Evolutionary conservation across 2,329 filamentous ascomycete genomes (phyloP), one percentile per base, ranked within the genome.

Genomic region (Pyricularia grisea): DNA sequence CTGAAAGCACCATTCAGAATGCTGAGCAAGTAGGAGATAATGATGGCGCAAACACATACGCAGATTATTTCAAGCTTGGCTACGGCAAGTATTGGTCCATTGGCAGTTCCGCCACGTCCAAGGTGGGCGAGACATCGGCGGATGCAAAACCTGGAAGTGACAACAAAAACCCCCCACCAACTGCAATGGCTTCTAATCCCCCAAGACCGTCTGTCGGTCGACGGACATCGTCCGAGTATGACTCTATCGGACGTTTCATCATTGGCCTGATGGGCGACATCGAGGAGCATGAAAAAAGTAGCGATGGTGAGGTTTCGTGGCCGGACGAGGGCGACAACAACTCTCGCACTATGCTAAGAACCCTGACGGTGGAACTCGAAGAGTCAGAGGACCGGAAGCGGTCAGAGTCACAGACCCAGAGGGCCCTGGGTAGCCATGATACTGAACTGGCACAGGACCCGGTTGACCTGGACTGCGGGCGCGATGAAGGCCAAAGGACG

Each of bases 261-360:
- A 85, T 94, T 69, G 91, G 91, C 0, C 82, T 93, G 6, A 84
- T 86, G 72, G 90, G 90, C 7, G 83, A 89, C 50, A 82, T 91
- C 36, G 85, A 88, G 14, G 83, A 86, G 61, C 74, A 75, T 17
- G 66, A 65, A 7, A 20, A 6, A 30, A 67, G n/a, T 33, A 75
- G 75, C 20, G 78, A 78, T 20, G 70, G 73, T 0, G 79, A 79
- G 1, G 74, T 77, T 1, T 74, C 74, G 70, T 71, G 66, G 4
- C 75, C 75, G 12, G 58, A 73, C 0, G 79, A 79, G 2, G 73
- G 77, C 1, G 78, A 80, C 55, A 72, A 80, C 68, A 84, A 87
- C 71, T 81, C 84, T 0, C 84, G 89, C 33, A 89, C 86, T 11
- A 77, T 88, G 14, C 78, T 92, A 3, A 85, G 90, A 66, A 92